Evolutionary conservation across 441 rosid genomes (phyloP), one percentile per base, ranked within the genome.

Genomic region (Pelargonium exstipulatum): DNA sequence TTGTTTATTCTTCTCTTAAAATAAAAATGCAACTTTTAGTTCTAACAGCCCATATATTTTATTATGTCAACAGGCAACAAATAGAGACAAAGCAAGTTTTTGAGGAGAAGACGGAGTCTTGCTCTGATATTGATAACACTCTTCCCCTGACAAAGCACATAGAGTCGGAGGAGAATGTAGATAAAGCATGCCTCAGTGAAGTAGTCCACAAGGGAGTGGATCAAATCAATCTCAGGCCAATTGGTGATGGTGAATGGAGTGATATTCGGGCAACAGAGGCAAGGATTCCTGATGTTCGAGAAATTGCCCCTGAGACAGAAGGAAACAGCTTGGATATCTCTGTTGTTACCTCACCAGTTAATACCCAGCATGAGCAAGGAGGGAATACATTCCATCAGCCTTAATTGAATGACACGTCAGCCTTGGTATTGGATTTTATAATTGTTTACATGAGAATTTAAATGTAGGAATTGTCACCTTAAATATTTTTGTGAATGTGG

Each of bases 251-350:
- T 18, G 88, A 86, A 69, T 90, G 97, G 98, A 91, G 82, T 45
- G 95, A 91, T 78, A 90, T 94, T 77, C 96, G 83, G 80, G 90
- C 97, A 74, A 90, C 95, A 8, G 98, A 90, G 62, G 81, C 94
- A 16, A 83, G 88, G 66, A 85, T 91, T 69, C 81, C 96, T 9
- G 91, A 90, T 65, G 97, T 94, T 49, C 79, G 95, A 79, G 97
- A 90, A 81, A 75, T 91, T 64, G 79, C 86, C 9, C 68, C 89
- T 0, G 88, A 82, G 80, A 83, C 81, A 9, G 94, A 79, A 35
- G 79, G 85, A 42, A 85, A 81, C 83, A 91, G 93, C 80, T 68
- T 83, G 77, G 96, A 89, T 80, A 94, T 91, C 69, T 65, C 90
- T 0, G 94, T 86, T 64, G 87, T 85, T 42, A 77, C 81, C 49